Evolutionary conservation across 2,329 filamentous ascomycete species (phyloP).

Genomic region (Neofusicoccum parvum): DNA sequence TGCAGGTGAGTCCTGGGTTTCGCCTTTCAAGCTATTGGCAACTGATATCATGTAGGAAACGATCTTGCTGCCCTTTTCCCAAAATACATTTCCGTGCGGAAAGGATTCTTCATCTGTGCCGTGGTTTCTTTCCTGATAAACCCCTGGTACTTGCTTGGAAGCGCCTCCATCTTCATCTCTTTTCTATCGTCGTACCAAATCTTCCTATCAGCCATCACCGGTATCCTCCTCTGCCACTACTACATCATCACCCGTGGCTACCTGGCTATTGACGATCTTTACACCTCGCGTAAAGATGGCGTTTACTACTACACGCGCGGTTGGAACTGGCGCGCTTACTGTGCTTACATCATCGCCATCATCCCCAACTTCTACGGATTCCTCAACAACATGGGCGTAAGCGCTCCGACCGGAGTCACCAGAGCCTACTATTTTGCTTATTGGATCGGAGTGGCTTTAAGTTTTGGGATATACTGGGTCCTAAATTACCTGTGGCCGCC

Average conservation of each 20-base stretch:
- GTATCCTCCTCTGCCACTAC: no score
- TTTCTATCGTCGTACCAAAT: constrained; percentile 49
- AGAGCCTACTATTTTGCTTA: constrained; percentile 23
- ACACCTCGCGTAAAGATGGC: no score
- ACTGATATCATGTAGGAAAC: no score
- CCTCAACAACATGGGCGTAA: no score
- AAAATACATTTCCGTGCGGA: no score
- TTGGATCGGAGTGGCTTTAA: constrained; percentile 7
- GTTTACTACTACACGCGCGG: no score
- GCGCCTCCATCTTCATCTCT: constrained; percentile 42
- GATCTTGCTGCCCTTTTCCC: no score
- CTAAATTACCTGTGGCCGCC: background rate
- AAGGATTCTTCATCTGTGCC: constrained; percentile 26
- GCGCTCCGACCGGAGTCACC: background rate
- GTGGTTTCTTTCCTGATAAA: constrained; percentile 39
- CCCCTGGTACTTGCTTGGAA: constrained; percentile 41
- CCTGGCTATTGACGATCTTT: no score
- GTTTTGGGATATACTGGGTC: constrained; percentile 11
- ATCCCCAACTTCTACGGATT: no score
- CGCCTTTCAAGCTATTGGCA: constrained; percentile 30
- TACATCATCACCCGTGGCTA: no score
- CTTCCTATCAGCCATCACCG: constrained; percentile 33
- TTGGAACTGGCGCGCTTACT: no score
- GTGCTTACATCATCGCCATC: no score
- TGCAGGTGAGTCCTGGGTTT: constrained; percentile 43